phyloP scores from a whole-genome alignment of 1,284 basidiomycete species.

The Cystobasidium pallidum region DNA sequence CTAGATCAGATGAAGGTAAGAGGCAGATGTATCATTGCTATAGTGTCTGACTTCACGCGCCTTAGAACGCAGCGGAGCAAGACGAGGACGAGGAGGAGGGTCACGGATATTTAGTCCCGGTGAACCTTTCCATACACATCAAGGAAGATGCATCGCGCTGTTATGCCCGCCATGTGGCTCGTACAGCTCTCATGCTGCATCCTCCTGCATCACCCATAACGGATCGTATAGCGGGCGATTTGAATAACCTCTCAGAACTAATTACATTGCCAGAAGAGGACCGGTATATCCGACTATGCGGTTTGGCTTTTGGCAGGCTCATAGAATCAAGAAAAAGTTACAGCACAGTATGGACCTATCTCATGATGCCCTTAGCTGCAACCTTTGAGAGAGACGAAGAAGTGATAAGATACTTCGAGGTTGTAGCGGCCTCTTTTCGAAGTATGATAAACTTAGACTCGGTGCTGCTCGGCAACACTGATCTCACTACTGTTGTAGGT shows the following conservation, averaged over 20 bases:
- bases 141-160: conserved; percentile 17
- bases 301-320: conserved; percentile 9
- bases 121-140: conserved; percentile 1
- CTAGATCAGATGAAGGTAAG: conserved; percentile 5
- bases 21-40: not conserved
- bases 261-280: conserved; percentile 5
- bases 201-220: conserved; percentile 4
- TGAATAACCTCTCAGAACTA: not conserved
- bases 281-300: conserved; percentile 17
- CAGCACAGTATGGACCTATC: conserved; percentile 12
- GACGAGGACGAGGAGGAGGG: conserved; percentile 3
- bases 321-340: conserved; percentile 15
- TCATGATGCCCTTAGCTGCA: conserved; percentile 15
- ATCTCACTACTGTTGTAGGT: not conserved
- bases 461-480: not conserved
- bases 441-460: not conserved
- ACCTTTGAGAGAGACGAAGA: conserved; percentile 12
- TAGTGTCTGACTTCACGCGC: not conserved
- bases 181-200: conserved; percentile 1
- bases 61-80: not conserved
- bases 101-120: conserved; percentile 8
- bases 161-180: conserved; percentile 20
- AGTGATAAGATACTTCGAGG: not conserved
- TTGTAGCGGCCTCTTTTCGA: conserved; percentile 2
- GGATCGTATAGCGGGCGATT: conserved; percentile 10